A percentile compares a stretch with the other conserved stretches of the same genome.
Conservation (phyloP, 257 asterid species). For the Cordia subcordata region DNA sequence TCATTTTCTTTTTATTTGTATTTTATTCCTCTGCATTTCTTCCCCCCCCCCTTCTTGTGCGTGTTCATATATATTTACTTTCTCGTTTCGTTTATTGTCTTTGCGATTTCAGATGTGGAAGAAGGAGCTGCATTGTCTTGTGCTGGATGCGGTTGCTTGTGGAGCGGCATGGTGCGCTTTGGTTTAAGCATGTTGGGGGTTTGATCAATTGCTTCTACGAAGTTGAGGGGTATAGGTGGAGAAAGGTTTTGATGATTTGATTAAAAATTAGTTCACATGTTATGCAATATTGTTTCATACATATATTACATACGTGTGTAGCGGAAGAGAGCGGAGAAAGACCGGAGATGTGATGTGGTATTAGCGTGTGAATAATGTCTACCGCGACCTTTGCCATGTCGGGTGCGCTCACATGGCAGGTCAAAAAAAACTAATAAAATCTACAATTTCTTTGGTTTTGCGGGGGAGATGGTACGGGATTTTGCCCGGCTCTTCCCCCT, state of each 20-base stretch:
- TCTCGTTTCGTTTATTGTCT: too few relatives aligned
- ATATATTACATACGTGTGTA: not conserved
- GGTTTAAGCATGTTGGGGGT: too few relatives aligned
- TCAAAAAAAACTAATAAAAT: conserved; percentile 36
- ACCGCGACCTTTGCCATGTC: conserved; percentile 56
- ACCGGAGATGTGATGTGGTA: not conserved
- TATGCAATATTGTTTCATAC: too few relatives aligned
- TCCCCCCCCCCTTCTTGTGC: too few relatives aligned
- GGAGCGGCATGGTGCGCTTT: too few relatives aligned
- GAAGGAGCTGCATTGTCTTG: too few relatives aligned
- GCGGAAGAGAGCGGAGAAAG: not conserved
- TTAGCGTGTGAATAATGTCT: conserved; percentile 9
- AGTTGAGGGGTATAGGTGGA: not conserved
- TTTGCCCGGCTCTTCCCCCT: conserved; percentile 49
- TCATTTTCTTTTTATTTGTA: too few relatives aligned
- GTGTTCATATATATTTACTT: too few relatives aligned
- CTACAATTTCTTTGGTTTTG: conserved; percentile 16
- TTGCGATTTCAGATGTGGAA: too few relatives aligned
- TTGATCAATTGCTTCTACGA: not conserved
- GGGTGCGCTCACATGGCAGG: conserved; percentile 88
- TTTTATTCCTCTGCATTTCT: too few relatives aligned
- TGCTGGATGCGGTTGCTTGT: too few relatives aligned
- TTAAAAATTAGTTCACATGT: not conserved
- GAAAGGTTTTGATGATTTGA: not conserved
- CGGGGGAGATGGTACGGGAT: conserved; percentile 60